Percentiles rank a stretch among this genome's conserved stretches.
These are phyloP conservation scores for Syzygium malaccense DNA, from an alignment of 441 rosid genomes.

Conservation along the genomic window DNA sequence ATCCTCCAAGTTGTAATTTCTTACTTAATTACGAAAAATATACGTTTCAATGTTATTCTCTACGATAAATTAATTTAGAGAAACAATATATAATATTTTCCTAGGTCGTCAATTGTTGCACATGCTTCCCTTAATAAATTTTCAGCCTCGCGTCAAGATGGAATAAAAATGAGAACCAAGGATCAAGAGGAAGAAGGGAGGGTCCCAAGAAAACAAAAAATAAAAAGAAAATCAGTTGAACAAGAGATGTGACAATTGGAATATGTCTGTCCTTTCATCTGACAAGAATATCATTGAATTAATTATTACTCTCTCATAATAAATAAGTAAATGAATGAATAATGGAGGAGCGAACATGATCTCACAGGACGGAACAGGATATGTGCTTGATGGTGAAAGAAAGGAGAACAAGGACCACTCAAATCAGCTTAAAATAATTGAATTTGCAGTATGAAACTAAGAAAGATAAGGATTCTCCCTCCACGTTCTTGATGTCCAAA, in stretches of 20 bases:
- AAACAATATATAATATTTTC: background rate
- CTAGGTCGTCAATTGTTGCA: background rate
- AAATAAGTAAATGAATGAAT: background rate
- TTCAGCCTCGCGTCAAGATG: background rate
- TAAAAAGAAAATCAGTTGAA: background rate
- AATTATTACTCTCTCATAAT: background rate
- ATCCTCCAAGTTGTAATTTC: background rate
- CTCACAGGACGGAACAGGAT: background rate
- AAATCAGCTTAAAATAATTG: background rate
- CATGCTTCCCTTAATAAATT: background rate
- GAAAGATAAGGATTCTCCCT: constrained; percentile 23
- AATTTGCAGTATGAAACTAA: background rate
- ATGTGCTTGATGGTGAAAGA: background rate
- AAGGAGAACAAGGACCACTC: background rate
- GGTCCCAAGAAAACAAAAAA: background rate
- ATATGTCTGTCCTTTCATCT: background rate
- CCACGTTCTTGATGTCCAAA: background rate
- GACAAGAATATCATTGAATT: background rate
- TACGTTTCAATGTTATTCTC: background rate
- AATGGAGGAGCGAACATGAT: background rate
- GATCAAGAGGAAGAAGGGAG: background rate
- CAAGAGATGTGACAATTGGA: background rate
- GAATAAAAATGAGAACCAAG: background rate
- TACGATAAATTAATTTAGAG: background rate
- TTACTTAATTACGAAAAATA: background rate